phyloP scores from a whole-genome alignment of 163 green algal species.

The Chloromonas sp. region DNA sequence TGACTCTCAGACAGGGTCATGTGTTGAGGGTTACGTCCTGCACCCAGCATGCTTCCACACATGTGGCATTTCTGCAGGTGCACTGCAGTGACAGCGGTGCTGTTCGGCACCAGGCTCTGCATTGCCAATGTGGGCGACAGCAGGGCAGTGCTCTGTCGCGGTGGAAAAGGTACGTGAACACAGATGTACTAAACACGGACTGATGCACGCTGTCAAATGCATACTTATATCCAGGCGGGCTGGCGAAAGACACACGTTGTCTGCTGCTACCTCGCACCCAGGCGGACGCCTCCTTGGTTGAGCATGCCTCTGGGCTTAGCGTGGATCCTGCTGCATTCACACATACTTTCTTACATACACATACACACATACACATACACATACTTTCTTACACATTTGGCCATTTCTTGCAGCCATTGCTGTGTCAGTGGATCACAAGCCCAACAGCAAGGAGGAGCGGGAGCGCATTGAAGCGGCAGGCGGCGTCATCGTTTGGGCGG shows the following conservation, averaged over 20 bases:
- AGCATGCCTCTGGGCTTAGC: not conserved
- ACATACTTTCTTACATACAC: not conserved
- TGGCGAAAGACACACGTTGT: too few species aligned
- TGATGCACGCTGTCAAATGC: too few species aligned
- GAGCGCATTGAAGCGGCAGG: constrained; percentile 83
- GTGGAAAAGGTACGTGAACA: constrained; percentile 52
- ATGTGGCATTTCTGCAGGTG: constrained; percentile 30
- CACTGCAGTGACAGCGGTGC: constrained; percentile 83
- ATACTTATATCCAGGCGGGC: not conserved
- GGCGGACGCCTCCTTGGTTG: too few species aligned
- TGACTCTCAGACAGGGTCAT: too few species aligned
- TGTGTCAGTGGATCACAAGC: constrained; percentile 92
- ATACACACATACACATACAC: too few species aligned
- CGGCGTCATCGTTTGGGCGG: constrained; percentile 88
- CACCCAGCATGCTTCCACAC: too few species aligned
- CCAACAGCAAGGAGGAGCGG: constrained; percentile 84
- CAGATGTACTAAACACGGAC: too few species aligned
- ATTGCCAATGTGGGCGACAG: constrained; percentile 93
- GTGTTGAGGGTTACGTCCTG: too few species aligned
- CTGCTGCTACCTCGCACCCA: not conserved
- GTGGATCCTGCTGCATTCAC: not conserved
- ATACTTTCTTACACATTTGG: too few species aligned
- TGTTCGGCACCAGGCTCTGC: constrained; percentile 71
- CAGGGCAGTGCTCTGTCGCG: constrained; percentile 71
- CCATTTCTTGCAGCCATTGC: constrained; percentile 41